Conservation (phyloP, 768 basidiomycete genomes). For the Gautieria morchelliformis region DNA sequence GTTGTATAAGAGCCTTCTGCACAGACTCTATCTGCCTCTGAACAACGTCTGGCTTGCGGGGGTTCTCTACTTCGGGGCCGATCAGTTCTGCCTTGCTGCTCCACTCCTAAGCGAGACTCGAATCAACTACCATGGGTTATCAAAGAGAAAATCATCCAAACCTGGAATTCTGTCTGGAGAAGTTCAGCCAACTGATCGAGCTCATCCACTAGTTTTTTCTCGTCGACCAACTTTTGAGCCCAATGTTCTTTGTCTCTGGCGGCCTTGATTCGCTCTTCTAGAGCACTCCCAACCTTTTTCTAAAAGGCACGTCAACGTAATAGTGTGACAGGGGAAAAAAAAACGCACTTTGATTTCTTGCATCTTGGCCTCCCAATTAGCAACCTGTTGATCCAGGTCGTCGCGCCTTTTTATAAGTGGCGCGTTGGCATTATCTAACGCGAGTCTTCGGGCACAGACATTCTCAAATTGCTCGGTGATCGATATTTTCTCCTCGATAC, state of each 20-base stretch:
- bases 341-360: slow-evolving; percentile 36
- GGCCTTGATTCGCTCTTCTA: slow-evolving; percentile 37
- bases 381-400: slow-evolving; percentile 37
- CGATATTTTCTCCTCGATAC: slow-evolving; percentile 40
- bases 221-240: slow-evolving; percentile 40
- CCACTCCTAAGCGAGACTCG: slow-evolving; percentile 40
- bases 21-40: slow-evolving; percentile 54
- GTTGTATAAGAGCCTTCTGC: slow-evolving; percentile 52
- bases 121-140: background rate
- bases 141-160: slow-evolving; percentile 21
- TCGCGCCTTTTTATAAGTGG: slow-evolving; percentile 35
- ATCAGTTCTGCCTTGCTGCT: slow-evolving; percentile 51
- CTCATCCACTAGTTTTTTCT: slow-evolving; percentile 34
- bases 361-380: slow-evolving; percentile 39
- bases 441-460: slow-evolving; percentile 34
- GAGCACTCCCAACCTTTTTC: slow-evolving; percentile 42
- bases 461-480: slow-evolving; percentile 41
- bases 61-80: slow-evolving; percentile 47
- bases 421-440: slow-evolving; percentile 36
- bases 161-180: slow-evolving; percentile 55
- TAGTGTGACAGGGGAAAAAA: background rate
- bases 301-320: slow-evolving; percentile 17
- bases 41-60: slow-evolving; percentile 47
- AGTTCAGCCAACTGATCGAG: slow-evolving; percentile 38
- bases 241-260: slow-evolving; percentile 42